Evolutionary conservation across 345 rosid species (phyloP).

Genomic region (Triadica sebifera): DNA sequence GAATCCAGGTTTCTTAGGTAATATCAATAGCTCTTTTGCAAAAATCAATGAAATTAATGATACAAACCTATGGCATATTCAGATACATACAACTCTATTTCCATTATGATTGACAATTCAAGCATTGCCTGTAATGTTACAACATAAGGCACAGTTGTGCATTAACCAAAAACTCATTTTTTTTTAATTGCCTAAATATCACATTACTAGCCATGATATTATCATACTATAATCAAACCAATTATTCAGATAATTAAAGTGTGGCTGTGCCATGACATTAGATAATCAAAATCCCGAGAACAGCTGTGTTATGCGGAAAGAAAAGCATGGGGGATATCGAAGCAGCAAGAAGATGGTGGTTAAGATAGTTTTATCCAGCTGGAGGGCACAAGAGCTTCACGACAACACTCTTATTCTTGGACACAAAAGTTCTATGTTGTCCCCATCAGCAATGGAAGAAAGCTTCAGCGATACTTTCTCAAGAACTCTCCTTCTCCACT

Average conservation of each 20-base stretch:
- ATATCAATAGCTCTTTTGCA: not conserved
- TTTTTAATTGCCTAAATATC: not conserved
- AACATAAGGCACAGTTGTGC: too few species aligned
- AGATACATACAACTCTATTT: too few species aligned
- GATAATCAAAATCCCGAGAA: too few species aligned
- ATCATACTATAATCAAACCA: conserved; percentile 24
- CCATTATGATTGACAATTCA: not conserved
- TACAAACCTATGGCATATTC: too few species aligned
- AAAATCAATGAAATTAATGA: not conserved
- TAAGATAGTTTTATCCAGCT: conserved; percentile 51
- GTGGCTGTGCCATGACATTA: too few species aligned
- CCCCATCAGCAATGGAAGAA: conserved; percentile 43
- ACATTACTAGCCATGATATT: conserved; percentile 23
- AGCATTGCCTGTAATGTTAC: not conserved
- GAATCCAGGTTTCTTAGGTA: not conserved
- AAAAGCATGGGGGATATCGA: conserved; percentile 31
- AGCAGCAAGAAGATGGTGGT: conserved; percentile 48
- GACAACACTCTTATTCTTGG: conserved; percentile 43
- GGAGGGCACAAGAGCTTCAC: conserved; percentile 60
- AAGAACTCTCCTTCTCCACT: conserved; percentile 19
- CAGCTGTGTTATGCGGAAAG: too few species aligned
- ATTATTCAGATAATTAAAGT: too few species aligned
- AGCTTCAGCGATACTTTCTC: conserved; percentile 43
- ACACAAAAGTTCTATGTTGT: conserved; percentile 52
- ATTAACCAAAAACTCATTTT: too few species aligned